Conservation (phyloP, 2,329 filamentous ascomycete species). For the Nemania sp. region DNA sequence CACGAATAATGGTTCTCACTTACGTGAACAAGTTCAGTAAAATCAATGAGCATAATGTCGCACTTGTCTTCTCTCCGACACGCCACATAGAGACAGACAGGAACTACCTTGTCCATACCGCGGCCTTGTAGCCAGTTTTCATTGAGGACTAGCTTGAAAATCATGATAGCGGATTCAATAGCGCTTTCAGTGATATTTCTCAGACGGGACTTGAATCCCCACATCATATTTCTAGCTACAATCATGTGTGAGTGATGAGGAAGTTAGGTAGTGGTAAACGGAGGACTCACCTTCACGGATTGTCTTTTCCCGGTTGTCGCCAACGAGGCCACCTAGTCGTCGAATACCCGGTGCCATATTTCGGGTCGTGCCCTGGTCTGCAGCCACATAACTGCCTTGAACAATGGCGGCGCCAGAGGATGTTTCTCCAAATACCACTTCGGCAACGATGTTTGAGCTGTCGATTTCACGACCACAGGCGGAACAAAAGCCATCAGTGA, state of each 20-base stretch:
- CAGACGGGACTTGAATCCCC: slow-evolving; percentile 71
- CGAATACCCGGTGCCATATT: slow-evolving; percentile 72
- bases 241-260: slow-evolving; percentile 12
- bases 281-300: slow-evolving; percentile 60
- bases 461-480: slow-evolving; percentile 87
- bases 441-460: slow-evolving; percentile 89
- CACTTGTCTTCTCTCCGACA: slow-evolving; percentile 84
- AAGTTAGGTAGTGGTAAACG: slow-evolving; percentile 1
- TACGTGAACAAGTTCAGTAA: slow-evolving; percentile 79
- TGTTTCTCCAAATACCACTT: slow-evolving; percentile 91
- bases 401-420: slow-evolving; percentile 88
- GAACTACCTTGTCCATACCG: slow-evolving; percentile 84
- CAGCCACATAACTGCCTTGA: slow-evolving; percentile 88
- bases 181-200: slow-evolving; percentile 69
- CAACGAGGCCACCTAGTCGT: slow-evolving; percentile 65
- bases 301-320: slow-evolving; percentile 69
- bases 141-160: slow-evolving; percentile 80
- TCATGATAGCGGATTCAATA: slow-evolving; percentile 74
- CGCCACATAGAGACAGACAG: slow-evolving; percentile 91
- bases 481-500: slow-evolving; percentile 78
- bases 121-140: slow-evolving; percentile 88
- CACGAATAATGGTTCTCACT: slow-evolving; percentile 20
- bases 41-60: slow-evolving; percentile 92
- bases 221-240: slow-evolving; percentile 66
- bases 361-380: slow-evolving; percentile 84